Conservation (phyloP, 257 asterid genomes). For the Ajuga chamaepitys region DNA sequence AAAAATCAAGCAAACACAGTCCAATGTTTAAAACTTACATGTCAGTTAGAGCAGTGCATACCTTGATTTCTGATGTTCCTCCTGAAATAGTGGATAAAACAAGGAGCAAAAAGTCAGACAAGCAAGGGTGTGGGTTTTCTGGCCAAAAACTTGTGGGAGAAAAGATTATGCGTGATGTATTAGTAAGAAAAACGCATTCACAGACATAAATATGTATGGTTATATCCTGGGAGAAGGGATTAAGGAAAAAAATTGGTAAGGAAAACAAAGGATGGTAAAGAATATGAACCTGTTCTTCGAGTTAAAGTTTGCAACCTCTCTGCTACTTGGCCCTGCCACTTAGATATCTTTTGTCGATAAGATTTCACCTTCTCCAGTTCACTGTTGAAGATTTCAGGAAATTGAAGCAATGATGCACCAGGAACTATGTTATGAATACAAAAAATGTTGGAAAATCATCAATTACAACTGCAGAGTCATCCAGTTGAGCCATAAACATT, state of each 20-base stretch:
- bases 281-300: conserved; percentile 58
- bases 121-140: not conserved
- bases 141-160: not conserved
- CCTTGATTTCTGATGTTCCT: conserved; percentile 66
- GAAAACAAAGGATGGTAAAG: not conserved
- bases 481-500: not conserved
- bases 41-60: conserved; percentile 48
- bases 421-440: conserved; percentile 7
- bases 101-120: conserved; percentile 17
- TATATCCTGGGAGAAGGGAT: not conserved
- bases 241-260: not conserved
- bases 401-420: conserved; percentile 12
- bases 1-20: conserved; percentile 2
- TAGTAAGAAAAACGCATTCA: not conserved
- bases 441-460: not conserved
- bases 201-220: not conserved
- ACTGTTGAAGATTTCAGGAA: conserved; percentile 36
- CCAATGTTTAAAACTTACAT: conserved; percentile 37
- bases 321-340: conserved; percentile 83
- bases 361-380: conserved; percentile 91
- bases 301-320: conserved; percentile 69
- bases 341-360: conserved; percentile 64
- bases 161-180: not conserved
- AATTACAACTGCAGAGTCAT: conserved; percentile 2
- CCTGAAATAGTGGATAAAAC: conserved; percentile 31